A percentile compares a stretch with the other conserved stretches of the same genome.
phyloP scores from a whole-genome alignment of 768 basidiomycete species.

The Tulasnella sp. region DNA sequence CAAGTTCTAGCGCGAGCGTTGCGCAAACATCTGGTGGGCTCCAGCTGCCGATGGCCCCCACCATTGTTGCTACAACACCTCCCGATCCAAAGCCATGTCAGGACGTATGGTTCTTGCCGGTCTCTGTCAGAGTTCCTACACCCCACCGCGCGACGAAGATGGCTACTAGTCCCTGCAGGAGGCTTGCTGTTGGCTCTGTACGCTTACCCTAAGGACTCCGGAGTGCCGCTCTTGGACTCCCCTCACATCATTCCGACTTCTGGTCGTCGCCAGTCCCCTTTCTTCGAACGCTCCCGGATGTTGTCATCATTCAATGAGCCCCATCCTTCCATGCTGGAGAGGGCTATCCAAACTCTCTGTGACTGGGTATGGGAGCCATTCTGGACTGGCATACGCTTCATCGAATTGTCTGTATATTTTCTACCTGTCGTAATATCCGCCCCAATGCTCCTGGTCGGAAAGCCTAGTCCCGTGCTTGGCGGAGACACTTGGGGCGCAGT shows the following conservation, averaged over 20 bases:
- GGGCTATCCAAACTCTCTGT: conserved; percentile 39
- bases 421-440: conserved; percentile 72
- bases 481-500: conserved; percentile 87
- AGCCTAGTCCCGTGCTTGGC: conserved; percentile 36
- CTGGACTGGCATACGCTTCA: conserved; percentile 69
- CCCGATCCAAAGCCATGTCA: no score
- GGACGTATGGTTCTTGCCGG: no score
- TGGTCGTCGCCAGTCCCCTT: conserved; percentile 22
- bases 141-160: conserved; percentile 25
- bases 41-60: no score
- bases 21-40: no score
- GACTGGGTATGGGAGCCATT: conserved; percentile 72
- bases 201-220: conserved; percentile 32
- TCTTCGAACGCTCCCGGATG: conserved; percentile 20
- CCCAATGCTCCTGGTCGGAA: conserved; percentile 72
- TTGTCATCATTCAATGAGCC: conserved; percentile 64
- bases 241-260: conserved; percentile 38
- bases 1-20: no score
- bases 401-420: conserved; percentile 74
- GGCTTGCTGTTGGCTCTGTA: conserved; percentile 40
- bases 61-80: no score
- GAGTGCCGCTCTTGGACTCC: conserved; percentile 41
- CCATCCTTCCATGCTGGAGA: conserved; percentile 35
- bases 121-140: no score
- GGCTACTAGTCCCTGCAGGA: conserved; percentile 47